phyloP scores from a whole-genome alignment of 345 rosid species.

The Boechera divaricarpa region DNA sequence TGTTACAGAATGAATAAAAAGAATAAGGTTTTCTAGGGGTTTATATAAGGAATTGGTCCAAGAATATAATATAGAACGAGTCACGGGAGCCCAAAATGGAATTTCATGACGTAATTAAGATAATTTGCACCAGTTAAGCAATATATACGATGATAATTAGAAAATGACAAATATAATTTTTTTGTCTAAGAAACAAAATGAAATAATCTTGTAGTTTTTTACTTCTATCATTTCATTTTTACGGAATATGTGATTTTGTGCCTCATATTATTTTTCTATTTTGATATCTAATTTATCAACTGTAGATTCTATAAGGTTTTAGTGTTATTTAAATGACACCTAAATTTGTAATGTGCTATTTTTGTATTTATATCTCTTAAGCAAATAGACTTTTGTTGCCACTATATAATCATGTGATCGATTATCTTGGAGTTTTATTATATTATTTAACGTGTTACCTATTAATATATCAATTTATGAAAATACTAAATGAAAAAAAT shows the following conservation, averaged over 20 bases:
- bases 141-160: neutral
- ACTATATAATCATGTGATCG: neutral
- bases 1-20: conserved; percentile 15
- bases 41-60: conserved; percentile 53
- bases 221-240: neutral
- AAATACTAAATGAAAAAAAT: neutral
- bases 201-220: neutral
- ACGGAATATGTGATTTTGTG: neutral
- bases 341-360: neutral
- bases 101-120: neutral
- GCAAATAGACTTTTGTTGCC: neutral
- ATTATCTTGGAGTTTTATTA: neutral
- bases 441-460: neutral
- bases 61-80: conserved; percentile 28
- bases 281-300: neutral
- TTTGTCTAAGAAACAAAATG: neutral
- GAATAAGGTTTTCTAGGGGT: conserved; percentile 35
- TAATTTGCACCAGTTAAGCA: neutral
- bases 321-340: no score
- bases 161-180: neutral
- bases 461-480: neutral
- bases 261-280: neutral
- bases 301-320: neutral
- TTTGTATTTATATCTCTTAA: neutral
- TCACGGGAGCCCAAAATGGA: conserved; percentile 42